Evolutionary conservation across 192 early-diverging fungal species (phyloP), one percentile per base, ranked within the genome.

Genomic region (Spizellomyces sp.): DNA sequence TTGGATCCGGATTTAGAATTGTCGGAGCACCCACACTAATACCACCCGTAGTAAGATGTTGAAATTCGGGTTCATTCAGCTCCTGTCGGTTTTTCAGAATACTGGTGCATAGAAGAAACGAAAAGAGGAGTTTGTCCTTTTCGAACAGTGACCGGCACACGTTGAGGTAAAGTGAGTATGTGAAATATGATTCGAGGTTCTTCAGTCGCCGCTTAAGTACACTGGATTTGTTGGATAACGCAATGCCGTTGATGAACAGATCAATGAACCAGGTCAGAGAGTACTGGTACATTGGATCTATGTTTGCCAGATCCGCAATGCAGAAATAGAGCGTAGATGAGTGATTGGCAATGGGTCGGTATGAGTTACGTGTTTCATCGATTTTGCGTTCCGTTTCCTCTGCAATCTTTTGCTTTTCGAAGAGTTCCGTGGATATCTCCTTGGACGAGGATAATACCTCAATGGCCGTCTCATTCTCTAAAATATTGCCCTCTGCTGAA

Each of bases 231-330:
- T 73, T 79, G 0, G 85, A 87, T 45, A 67, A 66, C 6, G 55
- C 69, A 17, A 89, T 89, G 27, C 80, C 70, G 64, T 81, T 85
- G 27, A 77, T 69, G 59, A 88, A 89, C 48, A 89, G 76, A 55
- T 88, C 87, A 68, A 89, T 87, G 71, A 88, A 89, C 87, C 87
- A 89, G 6, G 72, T 83, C 10, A 89, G 76, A 7, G 87, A 89
- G 68, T 89, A 89, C 62, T 89, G 87, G 64, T 89, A 89, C 87
- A 89, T 89, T 21, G 87, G 84, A 66, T 89, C 87, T 54, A 89
- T 89, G 62, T 88, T 88, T 22, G 83, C 86, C 17, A 89, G 62
- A 62, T 89, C 87, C 14, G 87, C 86, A 63, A 88, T 89, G 77
- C 87, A 89, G 63, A 89, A 89, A 62, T 87, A 89, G 43, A 89